A percentile compares a stretch with the other conserved stretches of the same genome.
phyloP scores from a whole-genome alignment of 2,329 filamentous ascomycete species.

The Exophiala spinifera region DNA sequence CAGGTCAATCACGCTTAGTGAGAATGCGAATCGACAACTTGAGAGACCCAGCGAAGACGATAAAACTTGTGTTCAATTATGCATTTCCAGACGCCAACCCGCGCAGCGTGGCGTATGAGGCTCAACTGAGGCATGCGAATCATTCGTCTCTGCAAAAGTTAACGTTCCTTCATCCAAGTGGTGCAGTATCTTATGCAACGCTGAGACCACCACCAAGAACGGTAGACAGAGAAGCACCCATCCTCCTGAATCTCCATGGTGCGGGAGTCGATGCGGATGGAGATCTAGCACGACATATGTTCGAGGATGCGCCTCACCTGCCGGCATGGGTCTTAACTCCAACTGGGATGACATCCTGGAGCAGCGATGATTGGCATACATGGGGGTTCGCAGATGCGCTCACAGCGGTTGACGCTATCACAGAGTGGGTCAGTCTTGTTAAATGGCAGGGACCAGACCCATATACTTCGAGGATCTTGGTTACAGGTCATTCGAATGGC shows the following conservation, averaged over 20 bases:
- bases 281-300: slow-evolving; percentile 44
- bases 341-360: slow-evolving; percentile 58
- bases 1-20: slow-evolving; percentile 37
- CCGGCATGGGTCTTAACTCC: slow-evolving; percentile 57
- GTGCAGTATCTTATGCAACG: slow-evolving; percentile 56
- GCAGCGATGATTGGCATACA: slow-evolving; percentile 60
- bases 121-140: slow-evolving; percentile 25
- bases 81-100: background rate
- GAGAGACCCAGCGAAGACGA: background rate
- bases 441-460: slow-evolving; percentile 50
- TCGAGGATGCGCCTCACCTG: slow-evolving; percentile 51
- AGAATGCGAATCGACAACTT: slow-evolving; percentile 9
- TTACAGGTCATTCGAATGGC: slow-evolving; percentile 59
- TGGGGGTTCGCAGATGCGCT: slow-evolving; percentile 58
- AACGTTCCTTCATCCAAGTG: slow-evolving; percentile 54
- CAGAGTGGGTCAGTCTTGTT: slow-evolving; percentile 48
- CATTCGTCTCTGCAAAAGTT: slow-evolving; percentile 50
- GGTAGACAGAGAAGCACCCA: slow-evolving; percentile 38
- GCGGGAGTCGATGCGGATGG: slow-evolving; percentile 56
- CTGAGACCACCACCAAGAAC: slow-evolving; percentile 51
- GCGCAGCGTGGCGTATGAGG: slow-evolving; percentile 20
- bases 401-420: slow-evolving; percentile 50
- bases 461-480: slow-evolving; percentile 49
- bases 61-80: slow-evolving; percentile 12
- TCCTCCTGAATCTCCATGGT: slow-evolving; percentile 55